Percentiles rank a stretch among this genome's conserved stretches.
phyloP scores from a whole-genome alignment of 768 basidiomycete species.

The Amanita inopinata region DNA sequence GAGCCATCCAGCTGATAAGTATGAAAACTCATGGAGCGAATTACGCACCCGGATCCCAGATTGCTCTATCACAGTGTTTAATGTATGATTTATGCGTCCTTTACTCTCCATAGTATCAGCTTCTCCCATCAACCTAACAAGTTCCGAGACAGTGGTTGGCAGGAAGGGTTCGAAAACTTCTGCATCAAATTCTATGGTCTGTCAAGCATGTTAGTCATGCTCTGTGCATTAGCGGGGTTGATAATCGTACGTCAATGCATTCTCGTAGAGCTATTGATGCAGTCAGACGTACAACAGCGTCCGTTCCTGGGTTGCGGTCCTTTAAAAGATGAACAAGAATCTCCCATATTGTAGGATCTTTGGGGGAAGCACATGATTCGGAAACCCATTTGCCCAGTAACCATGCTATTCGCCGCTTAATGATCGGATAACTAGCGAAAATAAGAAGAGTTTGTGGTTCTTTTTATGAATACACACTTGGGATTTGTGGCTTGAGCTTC shows the following conservation, averaged over 20 bases:
- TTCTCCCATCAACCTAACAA: slow-evolving; percentile 64
- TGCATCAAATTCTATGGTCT: slow-evolving; percentile 60
- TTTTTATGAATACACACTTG: slow-evolving; percentile 31
- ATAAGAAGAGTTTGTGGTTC: neutral
- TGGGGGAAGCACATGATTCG: slow-evolving; percentile 50
- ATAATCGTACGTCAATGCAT: slow-evolving; percentile 68
- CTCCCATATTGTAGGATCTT: slow-evolving; percentile 67
- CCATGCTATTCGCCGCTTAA: slow-evolving; percentile 95
- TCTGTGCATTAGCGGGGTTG: neutral
- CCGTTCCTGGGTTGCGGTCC: slow-evolving; percentile 60
- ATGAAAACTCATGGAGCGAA: neutral
- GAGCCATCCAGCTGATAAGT: neutral
- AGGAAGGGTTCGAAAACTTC: slow-evolving; percentile 64
- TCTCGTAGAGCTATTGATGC: slow-evolving; percentile 73
- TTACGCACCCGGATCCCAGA: slow-evolving; percentile 29
- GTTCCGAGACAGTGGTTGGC: slow-evolving; percentile 44
- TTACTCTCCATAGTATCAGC: slow-evolving; percentile 72
- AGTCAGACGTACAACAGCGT: slow-evolving; percentile 80
- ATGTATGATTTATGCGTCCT: slow-evolving; percentile 54
- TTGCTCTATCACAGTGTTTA: slow-evolving; percentile 63
- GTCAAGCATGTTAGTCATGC: slow-evolving; percentile 7
- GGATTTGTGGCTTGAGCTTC: slow-evolving; percentile 55
- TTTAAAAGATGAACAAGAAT: slow-evolving; percentile 68
- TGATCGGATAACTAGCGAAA: slow-evolving; percentile 64
- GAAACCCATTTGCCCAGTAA: slow-evolving; percentile 83